Base-by-base conservation (phyloP, 106 monocot genomes). In the Allium cepa region DNA sequence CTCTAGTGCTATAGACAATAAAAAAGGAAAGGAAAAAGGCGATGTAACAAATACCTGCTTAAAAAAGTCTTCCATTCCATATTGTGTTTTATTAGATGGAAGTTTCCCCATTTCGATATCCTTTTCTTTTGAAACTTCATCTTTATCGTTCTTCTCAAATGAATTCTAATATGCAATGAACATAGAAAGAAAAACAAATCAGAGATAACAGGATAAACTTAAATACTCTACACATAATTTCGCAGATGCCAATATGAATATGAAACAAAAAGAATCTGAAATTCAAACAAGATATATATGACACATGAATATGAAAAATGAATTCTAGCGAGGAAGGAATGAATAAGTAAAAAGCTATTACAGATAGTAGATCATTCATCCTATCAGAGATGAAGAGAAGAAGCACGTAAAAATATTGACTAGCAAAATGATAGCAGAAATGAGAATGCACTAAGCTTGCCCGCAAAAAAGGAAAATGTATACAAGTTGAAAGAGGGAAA, bases 1-100 rank as follows among this genome's bases (percentile, higher is more conserved):
- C 28, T 59, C 8, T 27, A 2, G 46, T 60, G n/a, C 15, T 60
- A 10, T 12, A 1, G 9, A 17, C n/a, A 4, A 6, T 3, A 26
- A 17, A 71, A 16, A 5, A 47, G 9, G 3, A 8, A 2, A 47
- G 7, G 9, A 15, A 56, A 17, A 53, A 15, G 15, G 70, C 11
- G 8, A 26, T 27, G 27, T 1, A 13, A 46, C 45, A n/a, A 17
- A 13, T 68, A 82, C 83, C 79, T 76, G 53, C 17, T 76, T 68
- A 16, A 76, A 83, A 49, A 83, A 83, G 8, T 71, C 76, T 15
- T 79, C 75, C 76, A 83, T 69, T 48, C 79, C 83, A 69, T 79
- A 73, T 59, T 83, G 72, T 64, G 59, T 64, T 59, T 63, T 69
- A 17, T 49, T 69, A 49, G 57, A 27, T 57, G 46, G 16, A 9